Conservation (phyloP, 176 grass and related monocot species). For the Tillandsia fasciculata region DNA sequence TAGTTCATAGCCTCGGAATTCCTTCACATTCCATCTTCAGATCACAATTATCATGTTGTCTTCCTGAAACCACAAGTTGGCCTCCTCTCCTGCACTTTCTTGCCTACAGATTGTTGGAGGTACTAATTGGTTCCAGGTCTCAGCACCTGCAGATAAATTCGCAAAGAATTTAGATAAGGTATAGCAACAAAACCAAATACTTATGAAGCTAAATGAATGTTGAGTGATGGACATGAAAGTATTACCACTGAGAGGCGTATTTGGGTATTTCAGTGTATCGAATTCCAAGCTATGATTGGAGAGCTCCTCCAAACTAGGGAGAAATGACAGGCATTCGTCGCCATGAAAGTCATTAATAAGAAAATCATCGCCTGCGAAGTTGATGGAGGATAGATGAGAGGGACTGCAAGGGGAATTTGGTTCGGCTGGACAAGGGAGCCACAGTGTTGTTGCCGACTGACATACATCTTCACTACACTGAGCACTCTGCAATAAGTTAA, state of each 20-base stretch:
- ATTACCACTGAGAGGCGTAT: background rate
- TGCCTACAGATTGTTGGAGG: constrained; percentile 62
- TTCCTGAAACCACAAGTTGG: constrained; percentile 37
- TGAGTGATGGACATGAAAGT: background rate
- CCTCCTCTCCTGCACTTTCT: constrained; percentile 70
- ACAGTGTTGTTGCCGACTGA: background rate
- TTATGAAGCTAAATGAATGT: background rate
- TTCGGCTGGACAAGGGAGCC: background rate
- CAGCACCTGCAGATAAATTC: constrained; percentile 22
- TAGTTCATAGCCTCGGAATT: background rate
- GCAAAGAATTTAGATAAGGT: background rate
- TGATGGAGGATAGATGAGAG: background rate
- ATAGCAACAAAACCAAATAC: background rate
- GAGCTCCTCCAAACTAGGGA: constrained; percentile 11
- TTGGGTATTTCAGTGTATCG: background rate
- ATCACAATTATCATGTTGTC: constrained; percentile 46
- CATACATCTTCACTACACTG: background rate
- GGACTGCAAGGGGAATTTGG: background rate
- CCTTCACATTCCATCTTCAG: background rate
- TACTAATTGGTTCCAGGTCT: constrained; percentile 31
- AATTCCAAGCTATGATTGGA: constrained; percentile 1
- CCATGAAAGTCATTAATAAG: background rate
- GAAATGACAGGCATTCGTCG: background rate
- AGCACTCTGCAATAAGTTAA: background rate
- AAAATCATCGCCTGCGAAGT: constrained; percentile 6